Evolutionary conservation across 2,329 filamentous ascomycete genomes (phyloP), one percentile per base, ranked within the genome.

Genomic region (Trichoderma sp.): DNA sequence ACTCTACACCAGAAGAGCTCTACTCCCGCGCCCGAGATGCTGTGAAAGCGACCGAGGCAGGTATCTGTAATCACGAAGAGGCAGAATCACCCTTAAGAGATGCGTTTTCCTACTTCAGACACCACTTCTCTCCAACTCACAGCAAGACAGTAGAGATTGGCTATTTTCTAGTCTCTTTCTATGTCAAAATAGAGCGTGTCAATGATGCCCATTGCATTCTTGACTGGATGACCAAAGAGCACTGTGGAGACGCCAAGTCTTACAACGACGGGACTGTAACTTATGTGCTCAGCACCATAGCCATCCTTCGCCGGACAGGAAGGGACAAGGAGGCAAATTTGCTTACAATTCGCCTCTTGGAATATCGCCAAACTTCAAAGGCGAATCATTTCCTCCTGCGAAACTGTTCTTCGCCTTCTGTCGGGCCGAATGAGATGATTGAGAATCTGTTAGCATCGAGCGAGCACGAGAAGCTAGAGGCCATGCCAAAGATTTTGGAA

Each of bases 391-490:
- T 59, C n/a, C 32, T 34, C 26, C 28, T 59, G 3, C 8, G 3
- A 4, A 11, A 17, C 11, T 4, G 2, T n/a, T 6, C n/a, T 12
- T 0, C 0, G 2, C 17, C 3, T 34, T 17, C 1, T 13, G 3
- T 12, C 6, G 5, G 6, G 13, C 12, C 15, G 30, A 20, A 12
- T 11, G 6, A 59, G 11, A 59, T n/a, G 28, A 13, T 59, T 59
- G 4, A 30, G 17, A 1, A 11, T 34, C n/a, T 32, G 3, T 4
- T 59, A 59, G 15, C 57, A 20, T 6, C 17, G 6, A 30, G 28
- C 6, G 17, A 59, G 12, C 43, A 17, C 3, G 30, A 17, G 5
- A 4, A 30, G 28, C 30, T 59, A 1, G 6, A 15, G 2, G 0
- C 17, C 8, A n/a, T 59, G 26, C 6, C 11, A 6, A 6, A 1